phyloP scores from a whole-genome alignment of 768 basidiomycete species.

The Mycena olivaceomarginata region DNA sequence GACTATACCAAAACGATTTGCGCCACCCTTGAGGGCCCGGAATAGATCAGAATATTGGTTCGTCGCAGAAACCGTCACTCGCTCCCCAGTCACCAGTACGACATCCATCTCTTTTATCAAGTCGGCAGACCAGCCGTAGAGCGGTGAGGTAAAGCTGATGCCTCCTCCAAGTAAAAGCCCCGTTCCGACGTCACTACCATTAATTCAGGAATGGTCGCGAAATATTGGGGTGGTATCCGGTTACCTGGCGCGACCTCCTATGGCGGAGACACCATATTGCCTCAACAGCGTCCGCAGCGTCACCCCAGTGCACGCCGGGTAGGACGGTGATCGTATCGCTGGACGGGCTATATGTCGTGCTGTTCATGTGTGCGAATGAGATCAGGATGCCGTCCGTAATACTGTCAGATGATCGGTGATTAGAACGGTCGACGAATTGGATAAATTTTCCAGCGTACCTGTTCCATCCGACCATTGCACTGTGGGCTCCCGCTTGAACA shows the following conservation, averaged over 20 bases:
- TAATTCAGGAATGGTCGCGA: neutral
- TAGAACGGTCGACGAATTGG: too few relatives aligned
- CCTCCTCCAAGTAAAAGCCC: conserved; percentile 67
- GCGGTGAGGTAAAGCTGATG: conserved; percentile 59
- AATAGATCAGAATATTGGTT: conserved; percentile 65
- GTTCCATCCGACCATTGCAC: conserved; percentile 56
- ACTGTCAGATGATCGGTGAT: neutral
- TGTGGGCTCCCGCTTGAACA: conserved; percentile 65
- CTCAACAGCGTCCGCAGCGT: conserved; percentile 56
- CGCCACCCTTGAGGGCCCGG: conserved; percentile 63
- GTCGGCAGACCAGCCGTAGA: conserved; percentile 63
- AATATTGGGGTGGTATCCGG: too few relatives aligned
- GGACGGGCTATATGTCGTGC: conserved; percentile 53
- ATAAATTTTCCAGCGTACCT: neutral
- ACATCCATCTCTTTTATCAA: conserved; percentile 61
- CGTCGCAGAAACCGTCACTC: conserved; percentile 62
- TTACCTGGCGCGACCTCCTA: conserved; percentile 53
- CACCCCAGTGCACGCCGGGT: conserved; percentile 63
- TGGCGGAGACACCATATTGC: conserved; percentile 59
- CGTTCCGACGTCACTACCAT: conserved; percentile 60
- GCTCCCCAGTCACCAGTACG: conserved; percentile 61
- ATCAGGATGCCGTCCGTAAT: conserved; percentile 58
- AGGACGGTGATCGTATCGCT: conserved; percentile 61
- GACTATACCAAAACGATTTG: conserved; percentile 66
- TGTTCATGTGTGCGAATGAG: conserved; percentile 56